Base-by-base conservation (phyloP, 176 grass and related monocot genomes). In the Carex littledalei region DNA sequence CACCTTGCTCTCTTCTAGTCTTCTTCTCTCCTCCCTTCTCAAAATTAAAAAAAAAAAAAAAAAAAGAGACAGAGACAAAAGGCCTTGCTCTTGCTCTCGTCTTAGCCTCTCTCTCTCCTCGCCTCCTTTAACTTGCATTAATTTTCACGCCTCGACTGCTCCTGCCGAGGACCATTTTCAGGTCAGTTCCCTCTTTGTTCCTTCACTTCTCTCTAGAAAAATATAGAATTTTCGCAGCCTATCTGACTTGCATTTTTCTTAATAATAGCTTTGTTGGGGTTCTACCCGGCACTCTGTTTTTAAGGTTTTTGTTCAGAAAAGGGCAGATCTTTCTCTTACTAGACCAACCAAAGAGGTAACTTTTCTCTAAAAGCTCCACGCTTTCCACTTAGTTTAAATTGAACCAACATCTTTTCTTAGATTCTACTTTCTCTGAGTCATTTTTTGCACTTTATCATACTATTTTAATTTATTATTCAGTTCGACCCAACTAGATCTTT, bases 191-290 rank as follows among this genome's bases (percentile, higher is more conserved):
- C 39, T 63, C 56, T 21, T 45, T 81, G 79, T 81, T 81, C 79
- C 60, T 83, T 83, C 60, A 14, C 39, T 83, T 83, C 2, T 67
- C 59, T 83, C 62, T 10, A 83, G 61, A 18, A 12, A 18, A 12
- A 74, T 67, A n/a, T n/a, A n/a, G 41, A 67, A 32, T 67, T 45
- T 67, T 34, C 8, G 29, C 39, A 18, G 32, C 4, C 56, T 81
- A 81, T 83, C 80, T 67, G 80, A 83, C 80, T 83, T 65, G 24
- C 31, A 83, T 83, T 83, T 83, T 50, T 83, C 63, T 54, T 77
- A 54, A 55, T 77, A 77, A 83, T 34, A 49, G 80, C 80, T 83
- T 83, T 83, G 80, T 67, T 83, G 80, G 80, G 80, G 67, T 83
- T 83, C 63, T 83, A 67, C 59, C 59, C 80, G 63, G 63, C 80